Evolutionary conservation across 2,329 filamentous ascomycete species (phyloP), one percentile per base, ranked within the genome.

Genomic region (Penicillium verrucosum): DNA sequence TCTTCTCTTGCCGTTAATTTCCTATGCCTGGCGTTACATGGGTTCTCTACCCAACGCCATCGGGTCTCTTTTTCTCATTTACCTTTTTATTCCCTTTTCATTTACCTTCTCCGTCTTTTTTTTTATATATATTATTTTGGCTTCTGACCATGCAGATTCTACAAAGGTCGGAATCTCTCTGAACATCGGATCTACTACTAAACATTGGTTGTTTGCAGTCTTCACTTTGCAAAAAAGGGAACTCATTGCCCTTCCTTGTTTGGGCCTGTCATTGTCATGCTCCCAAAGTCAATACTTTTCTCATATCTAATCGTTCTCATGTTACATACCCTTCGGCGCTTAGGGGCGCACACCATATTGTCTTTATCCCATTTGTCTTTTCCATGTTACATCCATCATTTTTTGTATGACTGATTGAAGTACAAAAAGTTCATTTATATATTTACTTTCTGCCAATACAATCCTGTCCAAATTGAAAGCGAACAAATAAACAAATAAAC

Each of bases 1-100:
- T 73, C 9, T 70, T 78, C 43, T 71, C 70, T 40, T 77, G 73
- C 58, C 71, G 77, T 53, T 80, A 61, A 75, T 32, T 6, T 49
- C n/a, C 18, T 48, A 21, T 25, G n/a, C 14, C 49, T 38, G 16
- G 36, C 25, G 21, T 40, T 25, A 36, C 43, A 12, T 36, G 29
- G 42, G 32, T 29, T 29, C n/a, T 44, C 25, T 32, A 45, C 29
- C 7, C 27, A 16, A 11, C 14, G 18, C 52, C 40, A 27, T 41
- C 52, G 12, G 38, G 16, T 16, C 32, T 21, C n/a, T 18, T n/a
- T 18, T 37, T 42, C 37, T 21, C 30, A 25, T 32, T 46, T 30
- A 30, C 27, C n/a, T 37, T 44, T 42, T 18, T 27, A 25, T 36
- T 46, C 7, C 18, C 10, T 18, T 32, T 44, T 21, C 1, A 23